Base-by-base conservation (phyloP, 208 protist species). In the Polymyxa betae region DNA sequence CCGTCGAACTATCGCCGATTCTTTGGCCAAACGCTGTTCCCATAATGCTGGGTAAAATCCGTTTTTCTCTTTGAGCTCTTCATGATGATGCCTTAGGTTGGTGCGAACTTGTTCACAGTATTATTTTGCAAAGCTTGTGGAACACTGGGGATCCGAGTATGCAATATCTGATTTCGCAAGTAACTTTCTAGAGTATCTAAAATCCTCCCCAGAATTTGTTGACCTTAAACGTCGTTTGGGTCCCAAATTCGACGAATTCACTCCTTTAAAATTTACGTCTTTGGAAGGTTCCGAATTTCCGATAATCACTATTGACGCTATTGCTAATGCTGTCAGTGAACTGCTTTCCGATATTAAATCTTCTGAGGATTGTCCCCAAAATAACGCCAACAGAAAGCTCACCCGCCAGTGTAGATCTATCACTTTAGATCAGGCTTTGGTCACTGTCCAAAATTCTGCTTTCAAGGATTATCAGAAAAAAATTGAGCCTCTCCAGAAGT, bases 381-480 rank as follows among this genome's bases (percentile, higher is more conserved):
- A 5, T n/a, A 35, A 82, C n/a, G 5, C 5, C 12, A 82, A 35
- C 5, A 5, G 72, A 35, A 82, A 82, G 12, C n/a, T 82, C 5
- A 40, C 35, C 5, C 5, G 72, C 5, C 72, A 82, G 35, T 40
- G 16, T 20, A 5, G 10, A 82, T 43, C 35, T 5, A 66, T 32
- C 16, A 29, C 54, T 16, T 66, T 16, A 29, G 54, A 32, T 16
- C 54, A 66, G 54, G 54, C 54, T 66, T 66, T 29, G 20, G 20
- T 32, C 54, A 66, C 54, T 66, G 54, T 66, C 54, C 16, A 5
- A 43, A 12, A 35, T 20, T 5, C n/a, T 40, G 16, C 12, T 5
- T 60, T 60, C 24, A 60, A 60, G 49, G 72, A 45, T 43, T 82
- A 45, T 43, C 72, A 82, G n/a, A 82, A 43, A 43, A 82, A 82